Evolutionary conservation across 2,329 filamentous ascomycete genomes (phyloP), one percentile per base, ranked within the genome.

Genomic region (Ophiosphaerella narmari): DNA sequence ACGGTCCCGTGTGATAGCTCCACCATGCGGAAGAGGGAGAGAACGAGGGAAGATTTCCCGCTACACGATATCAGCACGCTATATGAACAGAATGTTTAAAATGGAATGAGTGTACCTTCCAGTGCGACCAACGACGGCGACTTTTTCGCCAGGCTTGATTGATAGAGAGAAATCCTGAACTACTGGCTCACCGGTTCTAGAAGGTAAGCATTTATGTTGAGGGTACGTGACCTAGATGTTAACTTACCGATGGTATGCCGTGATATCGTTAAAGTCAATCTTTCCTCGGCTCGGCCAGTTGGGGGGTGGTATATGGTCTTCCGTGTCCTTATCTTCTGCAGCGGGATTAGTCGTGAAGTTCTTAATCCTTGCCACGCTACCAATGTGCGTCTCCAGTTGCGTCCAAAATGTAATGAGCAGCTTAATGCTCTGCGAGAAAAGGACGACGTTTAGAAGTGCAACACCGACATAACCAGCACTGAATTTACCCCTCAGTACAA

Each of bases 351-450:
- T 71, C 1, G 74, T 75, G 53, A 84, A 84, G n/a, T 75, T 74
- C 61, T 80, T 81, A 53, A 85, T 75, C 18, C 83, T 75, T 4
- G 78, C 74, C 7, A 86, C 76, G 8, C 82, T 82, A 7, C 83
- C 83, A 38, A 86, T 77, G 33, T 78, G 77, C 0, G 82, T 85
- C 56, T 86, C 83, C 13, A 86, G 69, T 36, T 76, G 75, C 0
- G 82, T 85, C 82, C 82, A 86, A 39, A 75, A 77, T 0, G 74
- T 65, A 7, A 82, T 73, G n/a, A 82, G 65, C 8, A 78, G 63
- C 48, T 79, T 80, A 50, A 85, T 73, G 43, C 74, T 77, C 37
- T 78, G 74, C 37, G 78, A 82, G 65, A 85, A 82, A 18, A 76
- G 67, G 23, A 84, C 77, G 32, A 83, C 74, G 46, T 82, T 82